Evolutionary conservation across 2,329 filamentous ascomycete species (phyloP), one percentile per base, ranked within the genome.

Genomic region (Phialocephala subalpina): DNA sequence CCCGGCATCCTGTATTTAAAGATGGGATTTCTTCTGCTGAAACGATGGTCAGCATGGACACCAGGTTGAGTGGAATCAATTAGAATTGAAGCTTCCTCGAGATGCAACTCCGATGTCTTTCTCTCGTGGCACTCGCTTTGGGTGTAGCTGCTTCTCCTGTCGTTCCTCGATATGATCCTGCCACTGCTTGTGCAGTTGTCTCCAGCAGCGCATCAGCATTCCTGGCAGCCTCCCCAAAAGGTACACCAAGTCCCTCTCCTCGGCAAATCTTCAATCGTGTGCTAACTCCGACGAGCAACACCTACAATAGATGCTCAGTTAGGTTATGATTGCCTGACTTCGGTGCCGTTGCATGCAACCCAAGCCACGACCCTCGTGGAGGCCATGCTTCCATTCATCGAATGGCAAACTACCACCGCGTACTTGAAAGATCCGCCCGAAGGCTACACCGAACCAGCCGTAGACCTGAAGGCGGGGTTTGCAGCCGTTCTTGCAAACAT

Each of bases 371-470:
- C 36, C 2, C 52, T 71, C 12, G 67, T 71, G 6, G 58, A 68
- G 16, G 55, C 69, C 8, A 49, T 62, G 2, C 55, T 53, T 16
- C 67, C 69, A 33, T 71, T 63, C 36, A 38, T 69, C 36, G 63
- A 69, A 57, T 71, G 62, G 60, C 69, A 71, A 53, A 66, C 61
- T 29, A 67, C 62, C 58, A 62, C 57, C 25, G 59, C 60, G 42
- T 68, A 67, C 63, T 77, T 85, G 29, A 82, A 82, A 66, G 74
- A 82, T 58, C 85, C 86, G 1, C 86, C 85, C 0, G 60, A 77
- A 18, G 78, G 77, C 2, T 87, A 57, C n/a, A 38, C 55, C 16
- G 55, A 57, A 16, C 55, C 55, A 16, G 55, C 55, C 12, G 33
- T 38, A 16, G 55, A 57, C 38, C 55, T 57, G 9, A 20, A 8